Base-by-base conservation (phyloP, 108 stramenopile species). In the Nannochloropsis salina region DNA sequence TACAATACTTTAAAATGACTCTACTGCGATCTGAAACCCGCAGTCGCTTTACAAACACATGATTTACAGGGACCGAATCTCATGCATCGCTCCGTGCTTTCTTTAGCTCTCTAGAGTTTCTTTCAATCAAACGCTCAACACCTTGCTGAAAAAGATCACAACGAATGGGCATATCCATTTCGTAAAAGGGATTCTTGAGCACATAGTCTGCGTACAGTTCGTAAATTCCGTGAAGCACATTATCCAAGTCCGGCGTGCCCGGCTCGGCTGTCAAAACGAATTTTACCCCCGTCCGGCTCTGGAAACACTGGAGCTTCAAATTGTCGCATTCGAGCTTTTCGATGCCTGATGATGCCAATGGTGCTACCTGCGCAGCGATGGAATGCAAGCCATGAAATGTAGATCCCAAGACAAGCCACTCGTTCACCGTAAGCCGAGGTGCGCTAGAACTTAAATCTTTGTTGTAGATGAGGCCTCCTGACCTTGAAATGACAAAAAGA, bases 141-240 rank as follows among this genome's bases (percentile, higher is more conserved):
- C 89, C 83, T 5, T 82, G 80, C 42, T 90, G 88, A 88, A 93
- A 93, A 15, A 93, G 87, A 44, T 92, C 92, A 61, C 92, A 93
- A 18, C 91, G 90, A 81, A 93, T 93, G 12, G 92, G 92, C 90
- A 92, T 91, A 41, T 93, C 92, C 80, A 93, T 83, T 84, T 93
- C 92, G 90, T 93, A 92, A 43, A 93, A 93, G 20, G 92, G 92
- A 45, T 93, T 93, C 91, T 93, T 93, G n/a, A 93, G 89, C 11
- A 93, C 92, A 41, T 92, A 93, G 89, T 93, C 92, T 20, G 92
- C 43, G 82, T 92, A 93, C 42, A 92, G 85, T 83, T 92, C 91
- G 83, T 93, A 93, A 5, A 93, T 90, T 41, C 82, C 80, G 12
- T 86, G 88, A 79, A 93, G 43, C 5, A 92, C 90, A 12, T 15